Percentiles rank a stretch among this genome's conserved stretches.
Conservation (phyloP, 2,329 filamentous ascomycete species). For the Epichloe typhina region DNA sequence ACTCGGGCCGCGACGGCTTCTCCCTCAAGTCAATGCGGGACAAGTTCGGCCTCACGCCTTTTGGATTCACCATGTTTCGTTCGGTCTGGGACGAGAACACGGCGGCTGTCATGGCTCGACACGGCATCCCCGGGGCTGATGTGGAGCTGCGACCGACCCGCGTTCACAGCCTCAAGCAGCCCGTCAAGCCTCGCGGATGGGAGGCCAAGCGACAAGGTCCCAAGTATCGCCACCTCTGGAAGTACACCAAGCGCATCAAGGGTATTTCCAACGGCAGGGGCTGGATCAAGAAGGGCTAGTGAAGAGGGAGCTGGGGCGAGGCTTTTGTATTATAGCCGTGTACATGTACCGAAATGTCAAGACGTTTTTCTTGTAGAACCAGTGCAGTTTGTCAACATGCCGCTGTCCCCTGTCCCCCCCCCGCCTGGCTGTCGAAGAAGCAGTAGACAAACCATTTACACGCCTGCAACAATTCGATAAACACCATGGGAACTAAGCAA, state of each 20-base stretch:
- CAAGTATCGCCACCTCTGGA: conserved; percentile 53
- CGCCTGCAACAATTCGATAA: too few species aligned
- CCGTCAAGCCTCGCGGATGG: conserved; percentile 49
- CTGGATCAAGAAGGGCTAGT: conserved; percentile 23
- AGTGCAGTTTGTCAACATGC: neutral
- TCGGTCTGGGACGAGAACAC: conserved; percentile 82
- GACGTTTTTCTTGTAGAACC: neutral
- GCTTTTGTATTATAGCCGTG: conserved; percentile 6
- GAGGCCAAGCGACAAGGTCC: conserved; percentile 51
- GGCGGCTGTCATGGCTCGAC: conserved; percentile 71
- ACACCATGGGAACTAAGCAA: too few species aligned
- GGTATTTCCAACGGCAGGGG: conserved; percentile 29
- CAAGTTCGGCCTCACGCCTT: conserved; percentile 53
- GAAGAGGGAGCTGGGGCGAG: neutral
- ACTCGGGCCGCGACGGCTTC: conserved; percentile 51
- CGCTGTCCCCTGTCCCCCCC: too few species aligned
- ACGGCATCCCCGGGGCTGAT: conserved; percentile 61
- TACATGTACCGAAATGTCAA: conserved; percentile 1
- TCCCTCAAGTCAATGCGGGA: conserved; percentile 61
- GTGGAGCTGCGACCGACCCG: conserved; percentile 75
- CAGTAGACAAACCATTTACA: too few species aligned
- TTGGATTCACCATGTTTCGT: conserved; percentile 82
- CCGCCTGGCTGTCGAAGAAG: too few species aligned
- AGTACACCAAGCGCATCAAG: conserved; percentile 48
- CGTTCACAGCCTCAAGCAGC: conserved; percentile 52